Evolutionary conservation across 805 yeast genomes (phyloP).

Genomic region (Millerozyma acaciae): DNA sequence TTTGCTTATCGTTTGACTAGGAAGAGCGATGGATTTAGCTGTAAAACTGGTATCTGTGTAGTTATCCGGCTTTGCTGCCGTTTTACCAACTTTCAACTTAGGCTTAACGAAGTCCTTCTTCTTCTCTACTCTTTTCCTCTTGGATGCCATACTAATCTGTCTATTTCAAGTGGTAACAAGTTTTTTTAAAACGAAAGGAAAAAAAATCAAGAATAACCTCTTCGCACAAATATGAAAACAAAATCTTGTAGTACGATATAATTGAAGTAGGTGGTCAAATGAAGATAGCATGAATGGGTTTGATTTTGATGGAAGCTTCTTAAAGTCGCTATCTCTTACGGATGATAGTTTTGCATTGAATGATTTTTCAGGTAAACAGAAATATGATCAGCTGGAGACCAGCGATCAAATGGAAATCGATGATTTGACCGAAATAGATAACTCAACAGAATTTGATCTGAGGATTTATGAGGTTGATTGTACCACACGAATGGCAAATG

Average conservation of each 20-base stretch:
- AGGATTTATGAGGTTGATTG: no score
- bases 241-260: no score
- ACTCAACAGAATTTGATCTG: constrained; percentile 4
- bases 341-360: background rate
- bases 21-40: constrained; percentile 55
- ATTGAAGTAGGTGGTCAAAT: no score
- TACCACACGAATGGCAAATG: constrained; percentile 7
- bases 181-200: no score
- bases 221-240: no score
- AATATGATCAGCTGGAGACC: no score
- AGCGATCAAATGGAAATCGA: constrained; percentile 3
- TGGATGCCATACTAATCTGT: constrained; percentile 39
- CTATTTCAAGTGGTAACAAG: background rate
- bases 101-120: constrained; percentile 71
- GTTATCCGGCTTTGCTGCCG: constrained; percentile 64
- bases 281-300: constrained; percentile 1
- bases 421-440: constrained; percentile 23
- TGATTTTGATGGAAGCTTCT: constrained; percentile 21
- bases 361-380: constrained; percentile 1
- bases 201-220: no score
- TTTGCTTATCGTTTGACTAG: constrained; percentile 37
- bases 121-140: constrained; percentile 58
- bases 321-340: constrained; percentile 20
- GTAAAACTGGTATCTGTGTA: constrained; percentile 83
- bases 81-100: constrained; percentile 86